Evolutionary conservation across 2,329 filamentous ascomycete genomes (phyloP).

Genomic region (Pseudopithomyces chartarum): DNA sequence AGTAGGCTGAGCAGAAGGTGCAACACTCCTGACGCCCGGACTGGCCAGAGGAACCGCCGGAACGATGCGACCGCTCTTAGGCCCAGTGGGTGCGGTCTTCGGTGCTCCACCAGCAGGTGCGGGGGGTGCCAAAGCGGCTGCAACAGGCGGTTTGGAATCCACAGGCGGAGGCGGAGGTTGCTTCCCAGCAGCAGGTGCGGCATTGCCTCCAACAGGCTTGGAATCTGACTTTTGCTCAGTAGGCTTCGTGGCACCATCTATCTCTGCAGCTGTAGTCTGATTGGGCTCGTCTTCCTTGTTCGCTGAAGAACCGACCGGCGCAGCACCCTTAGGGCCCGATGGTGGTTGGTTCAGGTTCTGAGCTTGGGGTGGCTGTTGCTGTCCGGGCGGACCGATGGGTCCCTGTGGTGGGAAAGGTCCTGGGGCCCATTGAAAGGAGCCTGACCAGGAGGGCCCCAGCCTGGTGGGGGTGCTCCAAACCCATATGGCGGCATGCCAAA

Average conservation of each 20-base stretch:
- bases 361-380: constrained; percentile 45
- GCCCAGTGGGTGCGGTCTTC: constrained; percentile 48
- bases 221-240: constrained; percentile 60
- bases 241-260: constrained; percentile 54
- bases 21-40: constrained; percentile 37
- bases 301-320: constrained; percentile 31
- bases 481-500: constrained; percentile 76
- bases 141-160: constrained; percentile 69
- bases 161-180: constrained; percentile 67
- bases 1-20: constrained; percentile 44
- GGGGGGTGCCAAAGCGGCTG: constrained; percentile 61
- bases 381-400: constrained; percentile 62
- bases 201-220: constrained; percentile 40
- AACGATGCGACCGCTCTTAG: constrained; percentile 60
- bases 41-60: constrained; percentile 69
- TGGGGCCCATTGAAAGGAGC: constrained; percentile 71
- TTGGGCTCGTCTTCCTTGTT: constrained; percentile 36
- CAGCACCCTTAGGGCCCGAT: constrained; percentile 43
- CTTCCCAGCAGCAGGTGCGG: constrained; percentile 49
- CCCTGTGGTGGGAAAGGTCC: constrained; percentile 67
- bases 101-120: constrained; percentile 37
- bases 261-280: constrained; percentile 48
- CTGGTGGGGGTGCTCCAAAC: constrained; percentile 70
- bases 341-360: constrained; percentile 45
- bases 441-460: constrained; percentile 80